Percentiles rank a stretch among this genome's conserved stretches.
These are phyloP conservation scores for Setaria viridis DNA, from an alignment of 202 grass and related monocot species.

Conservation along the genomic window DNA sequence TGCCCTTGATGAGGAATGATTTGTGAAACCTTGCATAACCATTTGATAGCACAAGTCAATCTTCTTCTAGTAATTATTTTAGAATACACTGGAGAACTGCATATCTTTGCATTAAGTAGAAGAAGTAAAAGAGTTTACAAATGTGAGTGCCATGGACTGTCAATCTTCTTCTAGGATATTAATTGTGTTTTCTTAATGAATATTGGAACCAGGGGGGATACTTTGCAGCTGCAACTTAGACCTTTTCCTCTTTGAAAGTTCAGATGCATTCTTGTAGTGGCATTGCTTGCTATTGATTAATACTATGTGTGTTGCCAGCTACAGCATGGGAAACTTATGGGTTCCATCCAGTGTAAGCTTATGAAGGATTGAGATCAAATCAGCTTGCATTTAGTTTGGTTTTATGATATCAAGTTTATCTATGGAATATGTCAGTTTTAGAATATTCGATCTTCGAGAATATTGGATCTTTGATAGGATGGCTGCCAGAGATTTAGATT, in stretches of 20 bases:
- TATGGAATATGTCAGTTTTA: conserved; percentile 27
- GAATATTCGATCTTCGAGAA: background rate
- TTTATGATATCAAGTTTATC: conserved; percentile 6
- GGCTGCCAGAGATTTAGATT: conserved; percentile 11
- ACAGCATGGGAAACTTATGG: background rate
- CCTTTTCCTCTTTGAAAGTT: conserved; percentile 22
- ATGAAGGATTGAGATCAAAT: background rate
- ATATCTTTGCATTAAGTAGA: background rate
- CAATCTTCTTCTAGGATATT: conserved; percentile 7
- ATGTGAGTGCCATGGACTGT: background rate
- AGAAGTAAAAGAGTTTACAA: background rate
- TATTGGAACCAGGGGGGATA: background rate
- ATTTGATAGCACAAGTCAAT: background rate
- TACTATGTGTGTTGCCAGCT: conserved; percentile 11
- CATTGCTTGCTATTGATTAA: background rate
- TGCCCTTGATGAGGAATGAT: background rate
- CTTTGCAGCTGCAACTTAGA: conserved; percentile 1
- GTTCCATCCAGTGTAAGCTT: background rate
- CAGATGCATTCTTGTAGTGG: background rate
- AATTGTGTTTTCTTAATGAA: background rate
- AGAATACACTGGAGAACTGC: background rate
- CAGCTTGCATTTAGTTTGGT: background rate
- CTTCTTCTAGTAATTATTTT: background rate
- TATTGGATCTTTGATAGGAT: background rate
- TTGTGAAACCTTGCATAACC: background rate